Percentiles rank a stretch among this genome's conserved stretches.
These are phyloP conservation scores for Colletotrichum theobromicola DNA, from an alignment of 2,329 filamentous ascomycete genomes.

Conservation along the genomic window DNA sequence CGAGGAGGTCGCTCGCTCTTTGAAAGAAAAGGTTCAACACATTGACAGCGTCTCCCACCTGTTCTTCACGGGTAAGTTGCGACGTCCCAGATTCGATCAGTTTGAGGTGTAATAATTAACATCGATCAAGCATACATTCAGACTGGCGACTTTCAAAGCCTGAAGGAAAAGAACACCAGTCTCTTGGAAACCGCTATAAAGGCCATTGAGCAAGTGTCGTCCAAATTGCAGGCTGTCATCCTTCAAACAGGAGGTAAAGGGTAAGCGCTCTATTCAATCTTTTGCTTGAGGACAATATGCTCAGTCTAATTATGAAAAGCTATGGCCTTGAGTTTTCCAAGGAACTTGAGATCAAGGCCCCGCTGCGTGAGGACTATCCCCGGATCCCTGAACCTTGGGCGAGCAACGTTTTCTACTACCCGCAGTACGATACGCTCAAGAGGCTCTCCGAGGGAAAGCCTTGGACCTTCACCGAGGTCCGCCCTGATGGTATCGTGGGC, in stretches of 20 bases:
- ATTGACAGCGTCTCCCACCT: slow-evolving; percentile 20
- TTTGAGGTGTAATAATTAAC: neutral
- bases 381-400: slow-evolving; percentile 23
- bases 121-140: slow-evolving; percentile 14
- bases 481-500: slow-evolving; percentile 24
- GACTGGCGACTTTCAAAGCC: neutral
- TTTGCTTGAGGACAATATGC: neutral
- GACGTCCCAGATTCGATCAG: neutral
- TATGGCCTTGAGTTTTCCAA: slow-evolving; percentile 20
- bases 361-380: slow-evolving; percentile 7
- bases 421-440: slow-evolving; percentile 18
- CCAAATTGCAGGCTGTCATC: slow-evolving; percentile 11
- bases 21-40: slow-evolving; percentile 13
- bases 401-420: slow-evolving; percentile 21
- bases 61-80: slow-evolving; percentile 18
- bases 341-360: neutral
- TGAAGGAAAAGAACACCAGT: neutral
- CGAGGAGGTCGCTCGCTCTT: neutral
- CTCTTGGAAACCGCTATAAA: neutral
- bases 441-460: slow-evolving; percentile 7
- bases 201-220: neutral
- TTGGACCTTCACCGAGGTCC: slow-evolving; percentile 24
- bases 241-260: slow-evolving; percentile 24
- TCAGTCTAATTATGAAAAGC: neutral
- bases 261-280: neutral